Percentiles rank a stretch among this genome's conserved stretches.
These are phyloP conservation scores for Aspergillus felis DNA, from an alignment of 2,329 filamentous ascomycete genomes.

Conservation along the genomic window DNA sequence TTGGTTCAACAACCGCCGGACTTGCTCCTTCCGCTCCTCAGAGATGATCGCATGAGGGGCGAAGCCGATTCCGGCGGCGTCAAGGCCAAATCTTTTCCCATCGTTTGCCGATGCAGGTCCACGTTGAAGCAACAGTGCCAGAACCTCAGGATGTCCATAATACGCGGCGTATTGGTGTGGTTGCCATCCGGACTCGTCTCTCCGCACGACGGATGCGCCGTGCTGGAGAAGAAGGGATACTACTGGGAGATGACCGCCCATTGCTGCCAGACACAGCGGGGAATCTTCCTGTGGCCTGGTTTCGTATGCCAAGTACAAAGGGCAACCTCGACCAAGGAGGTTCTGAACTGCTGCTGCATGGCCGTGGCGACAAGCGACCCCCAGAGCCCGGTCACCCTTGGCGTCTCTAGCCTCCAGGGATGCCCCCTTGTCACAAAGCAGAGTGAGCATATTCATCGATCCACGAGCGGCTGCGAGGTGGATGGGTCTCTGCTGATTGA, in stretches of 20 bases:
- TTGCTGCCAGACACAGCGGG: conserved; percentile 35
- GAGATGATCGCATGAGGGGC: conserved; percentile 18
- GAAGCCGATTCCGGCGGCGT: conserved; percentile 23
- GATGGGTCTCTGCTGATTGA: conserved; percentile 27
- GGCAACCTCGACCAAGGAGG: conserved; percentile 31
- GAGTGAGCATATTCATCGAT: conserved; percentile 26
- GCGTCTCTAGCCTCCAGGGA: conserved; percentile 31
- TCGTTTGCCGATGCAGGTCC: conserved; percentile 14
- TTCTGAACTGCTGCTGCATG: conserved; percentile 31
- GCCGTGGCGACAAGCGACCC: conserved; percentile 31
- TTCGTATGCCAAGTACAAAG: conserved; percentile 23
- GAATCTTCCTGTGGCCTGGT: conserved; percentile 32
- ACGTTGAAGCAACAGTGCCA: conserved; percentile 28
- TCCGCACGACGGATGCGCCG: conserved; percentile 31
- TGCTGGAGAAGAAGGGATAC: conserved; percentile 29
- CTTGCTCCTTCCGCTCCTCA: conserved; percentile 17
- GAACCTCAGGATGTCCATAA: conserved; percentile 33
- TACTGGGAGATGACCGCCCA: conserved; percentile 30
- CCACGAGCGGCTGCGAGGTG: conserved; percentile 31
- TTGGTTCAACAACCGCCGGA: conserved; percentile 16
- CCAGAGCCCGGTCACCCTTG: conserved; percentile 31
- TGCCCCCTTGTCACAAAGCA: conserved; percentile 31
- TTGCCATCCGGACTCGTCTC: conserved; percentile 35
- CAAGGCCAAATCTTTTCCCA: conserved; percentile 11
- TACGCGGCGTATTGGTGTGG: conserved; percentile 38